Conservation (phyloP, 805 yeast genomes). For the Kuraishia ogatae region DNA sequence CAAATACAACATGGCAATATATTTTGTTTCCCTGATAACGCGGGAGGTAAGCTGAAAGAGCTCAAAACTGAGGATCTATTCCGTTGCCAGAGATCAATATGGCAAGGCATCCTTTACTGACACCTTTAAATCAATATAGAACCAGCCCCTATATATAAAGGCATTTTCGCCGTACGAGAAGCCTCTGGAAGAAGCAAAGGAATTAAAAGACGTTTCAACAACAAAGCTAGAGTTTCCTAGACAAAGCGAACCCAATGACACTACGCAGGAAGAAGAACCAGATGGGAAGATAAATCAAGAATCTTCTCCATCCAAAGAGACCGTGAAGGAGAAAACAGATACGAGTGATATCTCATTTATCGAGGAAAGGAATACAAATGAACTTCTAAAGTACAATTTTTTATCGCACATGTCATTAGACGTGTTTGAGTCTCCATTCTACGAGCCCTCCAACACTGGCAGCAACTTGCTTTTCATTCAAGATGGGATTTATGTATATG, state of each 20-base stretch:
- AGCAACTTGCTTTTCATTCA: conserved; percentile 51
- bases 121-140: conserved; percentile 14
- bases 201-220: not conserved
- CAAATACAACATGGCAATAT: conserved; percentile 21
- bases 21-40: conserved; percentile 50
- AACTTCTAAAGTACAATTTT: conserved; percentile 54
- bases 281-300: conserved; percentile 5
- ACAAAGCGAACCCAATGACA: not conserved
- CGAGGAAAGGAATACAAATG: conserved; percentile 27
- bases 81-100: not conserved
- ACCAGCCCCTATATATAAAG: conserved; percentile 54
- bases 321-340: not conserved
- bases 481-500: conserved; percentile 60
- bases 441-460: conserved; percentile 29
- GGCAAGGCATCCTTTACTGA: conserved; percentile 4
- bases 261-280: not conserved
- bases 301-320: conserved; percentile 8
- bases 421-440: conserved; percentile 45
- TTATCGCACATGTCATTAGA: conserved; percentile 72
- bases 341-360: conserved; percentile 9
- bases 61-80: too few species aligned
- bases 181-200: conserved; percentile 5
- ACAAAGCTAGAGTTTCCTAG: not conserved
- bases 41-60: conserved; percentile 33
- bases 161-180: conserved; percentile 29